Conservation (phyloP, 2,329 filamentous ascomycete genomes). For the Pseudocercospora cruenta region DNA sequence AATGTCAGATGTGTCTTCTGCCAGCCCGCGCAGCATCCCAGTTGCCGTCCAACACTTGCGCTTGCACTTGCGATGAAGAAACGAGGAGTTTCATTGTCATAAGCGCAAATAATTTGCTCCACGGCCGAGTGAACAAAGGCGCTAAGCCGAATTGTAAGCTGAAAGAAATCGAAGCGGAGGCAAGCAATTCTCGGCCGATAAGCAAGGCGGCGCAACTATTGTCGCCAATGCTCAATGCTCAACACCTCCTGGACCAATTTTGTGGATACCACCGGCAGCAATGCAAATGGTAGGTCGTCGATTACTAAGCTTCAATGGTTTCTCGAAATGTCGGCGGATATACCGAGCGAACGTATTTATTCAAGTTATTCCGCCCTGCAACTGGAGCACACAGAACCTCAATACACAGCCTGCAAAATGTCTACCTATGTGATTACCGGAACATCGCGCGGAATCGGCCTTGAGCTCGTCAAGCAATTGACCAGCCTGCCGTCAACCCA, state of each 20-base stretch:
- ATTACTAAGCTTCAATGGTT: not conserved
- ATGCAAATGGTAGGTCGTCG: not conserved
- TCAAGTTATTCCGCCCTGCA: not conserved
- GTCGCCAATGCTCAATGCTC: not conserved
- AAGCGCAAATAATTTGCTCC: too few species aligned
- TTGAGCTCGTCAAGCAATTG: constrained; percentile 41
- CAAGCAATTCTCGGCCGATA: not conserved
- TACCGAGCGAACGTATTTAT: not conserved
- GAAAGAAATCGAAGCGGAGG: not conserved
- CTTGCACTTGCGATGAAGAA: too few species aligned
- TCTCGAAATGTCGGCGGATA: not conserved
- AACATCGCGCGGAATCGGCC: constrained; percentile 42
- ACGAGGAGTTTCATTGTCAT: too few species aligned
- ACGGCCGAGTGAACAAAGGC: too few species aligned
- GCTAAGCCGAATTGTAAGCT: not conserved
- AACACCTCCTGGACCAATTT: not conserved
- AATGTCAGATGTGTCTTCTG: too few species aligned
- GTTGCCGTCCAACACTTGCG: not conserved
- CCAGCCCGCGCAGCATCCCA: not conserved
- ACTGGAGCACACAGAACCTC: not conserved
- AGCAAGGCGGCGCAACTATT: not conserved
- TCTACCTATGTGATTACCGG: constrained; percentile 42
- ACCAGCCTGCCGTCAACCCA: constrained; percentile 36
- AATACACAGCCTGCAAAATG: constrained; percentile 28
- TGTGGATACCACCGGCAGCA: not conserved